Evolutionary conservation across 495 filamentous ascomycete species (phyloP).

Genomic region (Penicillium steckii): DNA sequence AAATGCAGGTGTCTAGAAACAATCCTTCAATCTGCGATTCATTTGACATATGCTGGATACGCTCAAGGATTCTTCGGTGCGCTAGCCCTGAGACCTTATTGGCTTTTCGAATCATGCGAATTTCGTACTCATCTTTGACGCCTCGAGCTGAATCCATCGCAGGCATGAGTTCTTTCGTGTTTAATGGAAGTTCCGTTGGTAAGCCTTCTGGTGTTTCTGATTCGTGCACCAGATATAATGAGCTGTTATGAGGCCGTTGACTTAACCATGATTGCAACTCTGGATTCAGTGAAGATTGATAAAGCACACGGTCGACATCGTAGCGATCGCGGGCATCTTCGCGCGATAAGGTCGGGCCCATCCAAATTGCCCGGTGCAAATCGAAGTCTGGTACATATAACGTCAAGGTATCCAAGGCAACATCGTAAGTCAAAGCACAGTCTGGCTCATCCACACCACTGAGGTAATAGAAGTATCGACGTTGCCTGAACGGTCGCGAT

Average conservation of each 20-base stretch:
- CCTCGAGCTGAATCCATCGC: conserved; percentile 73
- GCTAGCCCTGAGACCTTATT: conserved; percentile 73
- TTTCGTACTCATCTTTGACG: conserved; percentile 79
- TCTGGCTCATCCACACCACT: conserved; percentile 81
- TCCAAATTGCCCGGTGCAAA: conserved; percentile 86
- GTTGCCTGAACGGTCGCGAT: conserved; percentile 74
- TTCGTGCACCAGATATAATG: conserved; percentile 40
- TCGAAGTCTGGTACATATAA: conserved; percentile 94
- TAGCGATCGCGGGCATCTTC: conserved; percentile 69
- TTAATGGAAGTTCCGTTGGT: conserved; percentile 48
- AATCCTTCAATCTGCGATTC: conserved; percentile 81
- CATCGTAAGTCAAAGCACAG: conserved; percentile 81
- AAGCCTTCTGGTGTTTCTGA: conserved; percentile 45
- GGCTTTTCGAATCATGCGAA: conserved; percentile 73
- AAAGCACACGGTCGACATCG: conserved; percentile 76
- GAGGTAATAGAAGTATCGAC: conserved; percentile 92
- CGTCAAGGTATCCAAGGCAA: conserved; percentile 66
- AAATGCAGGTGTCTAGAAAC: conserved; percentile 68
- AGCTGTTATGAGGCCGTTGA: conserved; percentile 45
- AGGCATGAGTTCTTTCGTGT: conserved; percentile 46
- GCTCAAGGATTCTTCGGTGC: conserved; percentile 64
- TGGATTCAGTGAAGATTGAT: conserved; percentile 61
- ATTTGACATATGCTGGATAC: conserved; percentile 60
- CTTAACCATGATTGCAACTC: conserved; percentile 60
- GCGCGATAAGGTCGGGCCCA: conserved; percentile 76